Evolutionary conservation across 2,329 filamentous ascomycete species (phyloP).

Genomic region (Ophiocordyceps robertsii): DNA sequence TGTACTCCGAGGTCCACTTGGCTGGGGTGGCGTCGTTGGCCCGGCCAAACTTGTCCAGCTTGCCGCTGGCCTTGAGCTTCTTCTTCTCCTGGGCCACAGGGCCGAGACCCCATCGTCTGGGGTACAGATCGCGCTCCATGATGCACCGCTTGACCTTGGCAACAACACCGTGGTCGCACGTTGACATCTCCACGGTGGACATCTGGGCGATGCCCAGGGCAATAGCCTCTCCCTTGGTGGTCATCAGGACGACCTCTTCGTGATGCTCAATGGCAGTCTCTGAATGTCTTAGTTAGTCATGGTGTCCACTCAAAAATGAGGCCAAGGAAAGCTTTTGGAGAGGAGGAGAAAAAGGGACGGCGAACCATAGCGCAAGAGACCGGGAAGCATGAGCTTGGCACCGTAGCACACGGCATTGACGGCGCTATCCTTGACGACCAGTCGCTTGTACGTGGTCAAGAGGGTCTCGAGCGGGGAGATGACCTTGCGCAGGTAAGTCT

Average conservation of each 20-base stretch:
- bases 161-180: constrained; percentile 93
- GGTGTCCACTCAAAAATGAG: not conserved
- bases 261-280: constrained; percentile 85
- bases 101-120: constrained; percentile 89
- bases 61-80: constrained; percentile 97
- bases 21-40: constrained; percentile 85
- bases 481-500: constrained; percentile 80
- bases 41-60: constrained; percentile 94
- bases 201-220: constrained; percentile 93
- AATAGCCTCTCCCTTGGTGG: constrained; percentile 97
- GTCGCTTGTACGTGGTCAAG: constrained; percentile 84
- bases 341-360: constrained; percentile 6
- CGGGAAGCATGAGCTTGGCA: constrained; percentile 97
- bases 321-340: too few relatives aligned
- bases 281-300: constrained; percentile 21
- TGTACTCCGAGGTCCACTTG: constrained; percentile 87
- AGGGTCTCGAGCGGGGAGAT: constrained; percentile 89
- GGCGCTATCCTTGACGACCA: constrained; percentile 74
- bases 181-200: constrained; percentile 93
- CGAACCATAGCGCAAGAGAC: constrained; percentile 79
- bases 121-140: constrained; percentile 98
- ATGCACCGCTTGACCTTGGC: constrained; percentile 99
- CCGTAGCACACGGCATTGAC: constrained; percentile 98
- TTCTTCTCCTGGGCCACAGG: constrained; percentile 95
- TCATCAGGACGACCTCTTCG: constrained; percentile 96